Conservation (phyloP, 1,139 yeast genomes). For the Arxiozyma slooffiae region DNA sequence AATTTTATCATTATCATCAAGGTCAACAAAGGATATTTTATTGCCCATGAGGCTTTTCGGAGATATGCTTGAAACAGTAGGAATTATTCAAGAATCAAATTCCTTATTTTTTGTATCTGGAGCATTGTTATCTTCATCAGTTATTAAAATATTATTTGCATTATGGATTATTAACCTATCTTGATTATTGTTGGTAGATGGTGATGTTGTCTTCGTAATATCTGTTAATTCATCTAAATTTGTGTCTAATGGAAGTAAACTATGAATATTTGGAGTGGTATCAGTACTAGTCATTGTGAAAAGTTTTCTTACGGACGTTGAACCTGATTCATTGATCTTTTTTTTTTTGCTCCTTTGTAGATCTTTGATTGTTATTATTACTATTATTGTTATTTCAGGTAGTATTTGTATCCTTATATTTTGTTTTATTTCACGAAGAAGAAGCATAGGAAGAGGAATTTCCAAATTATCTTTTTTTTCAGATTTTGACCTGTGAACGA, state of each 20-base stretch:
- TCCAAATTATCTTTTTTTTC: slow-evolving; percentile 17
- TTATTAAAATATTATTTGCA: background rate
- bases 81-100: background rate
- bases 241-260: slow-evolving; percentile 24
- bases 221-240: slow-evolving; percentile 26
- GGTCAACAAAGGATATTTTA: background rate
- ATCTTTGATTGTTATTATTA: background rate
- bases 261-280: background rate
- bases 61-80: background rate
- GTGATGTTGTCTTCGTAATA: slow-evolving; percentile 19
- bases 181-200: background rate
- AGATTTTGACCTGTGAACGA: slow-evolving; percentile 22
- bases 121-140: background rate
- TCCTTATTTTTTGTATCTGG: background rate
- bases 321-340: background rate
- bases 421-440: background rate
- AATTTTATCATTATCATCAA: background rate
- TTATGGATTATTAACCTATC: background rate
- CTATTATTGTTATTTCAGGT: background rate
- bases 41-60: background rate
- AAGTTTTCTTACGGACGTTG: background rate
- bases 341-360: background rate
- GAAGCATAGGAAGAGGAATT: background rate
- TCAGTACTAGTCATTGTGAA: background rate
- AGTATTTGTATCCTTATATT: background rate